Base-by-base conservation (phyloP, 805 yeast genomes). In the Candida germanica region DNA sequence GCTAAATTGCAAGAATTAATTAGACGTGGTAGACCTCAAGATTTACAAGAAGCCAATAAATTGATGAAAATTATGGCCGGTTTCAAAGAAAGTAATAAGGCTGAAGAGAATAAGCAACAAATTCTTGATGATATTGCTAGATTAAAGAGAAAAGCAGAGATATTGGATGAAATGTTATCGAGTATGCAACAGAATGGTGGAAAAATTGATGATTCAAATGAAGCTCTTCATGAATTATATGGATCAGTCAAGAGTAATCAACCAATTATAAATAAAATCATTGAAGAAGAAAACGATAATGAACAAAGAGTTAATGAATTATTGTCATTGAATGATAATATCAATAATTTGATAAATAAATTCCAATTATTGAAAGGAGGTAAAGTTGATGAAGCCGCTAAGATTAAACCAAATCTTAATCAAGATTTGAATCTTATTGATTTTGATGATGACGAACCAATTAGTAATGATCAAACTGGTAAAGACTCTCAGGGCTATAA, bases 61-160 rank as follows among this genome's bases (percentile, higher is more conserved):
- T 73, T 93, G 59, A 93, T 93, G 98, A 88, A 91, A 58, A 79
- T 93, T 48, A 88, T 93, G 96, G 95, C 98, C 4, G 99, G 99
- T 5, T 93, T 87, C 69, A 85, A 85, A 58, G 87, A 85, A 51
- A 96, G 88, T 56, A 77, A 80, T 42, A 44, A 44, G 30, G 66
- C 74, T 13, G 77, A 78, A 36, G 85, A 81, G 50, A 84, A 87
- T 46, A 80, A 79, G 53, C 86, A 84, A 38, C 79, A 84, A 49
- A 83, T 89, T 22, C 80, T 82, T 22, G 87, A 83, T 45, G 98
- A 93, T 53, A 69, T 93, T 35, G 87, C 84, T 31, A 82, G 85
- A 56, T 72, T 93, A 51, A 81, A 79, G 49, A 75, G 95, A 38
- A 93, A 93, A 62, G 85, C 87, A 10, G 95, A 86, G 46, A 69